Conservation (phyloP, 768 basidiomycete species). For the Leccinum disarticulatum region DNA sequence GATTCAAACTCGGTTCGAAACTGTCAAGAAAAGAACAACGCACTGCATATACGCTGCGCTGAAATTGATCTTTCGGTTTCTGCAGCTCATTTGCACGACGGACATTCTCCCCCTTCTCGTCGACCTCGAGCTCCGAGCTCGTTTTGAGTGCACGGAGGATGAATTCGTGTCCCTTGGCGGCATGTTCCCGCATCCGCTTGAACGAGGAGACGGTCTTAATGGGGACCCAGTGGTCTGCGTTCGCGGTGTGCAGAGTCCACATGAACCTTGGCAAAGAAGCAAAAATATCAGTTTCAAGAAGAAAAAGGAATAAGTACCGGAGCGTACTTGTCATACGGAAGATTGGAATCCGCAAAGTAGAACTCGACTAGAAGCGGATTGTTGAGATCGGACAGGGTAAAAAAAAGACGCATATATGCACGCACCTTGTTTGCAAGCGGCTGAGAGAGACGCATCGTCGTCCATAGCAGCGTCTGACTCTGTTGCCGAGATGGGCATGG, state of each 20-base stretch:
- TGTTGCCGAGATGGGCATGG: not conserved
- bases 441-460: constrained; percentile 44
- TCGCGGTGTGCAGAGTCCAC: constrained; percentile 86
- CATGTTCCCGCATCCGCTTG: constrained; percentile 88
- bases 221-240: constrained; percentile 86
- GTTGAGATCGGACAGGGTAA: not conserved
- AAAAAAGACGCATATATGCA: constrained; percentile 21
- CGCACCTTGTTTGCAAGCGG: constrained; percentile 58
- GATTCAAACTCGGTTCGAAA: not conserved
- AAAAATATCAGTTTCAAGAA: not conserved
- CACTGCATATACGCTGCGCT: constrained; percentile 87
- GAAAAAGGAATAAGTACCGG: not conserved
- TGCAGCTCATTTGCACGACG: constrained; percentile 73
- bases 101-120: constrained; percentile 69
- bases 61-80: constrained; percentile 75
- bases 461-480: constrained; percentile 18
- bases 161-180: constrained; percentile 61
- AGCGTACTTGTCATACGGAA: constrained; percentile 82
- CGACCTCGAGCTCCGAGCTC: constrained; percentile 65
- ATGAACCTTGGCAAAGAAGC: constrained; percentile 63
- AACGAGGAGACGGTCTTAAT: constrained; percentile 86
- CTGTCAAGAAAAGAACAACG: constrained; percentile 36
- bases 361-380: constrained; percentile 69
- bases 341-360: constrained; percentile 95
- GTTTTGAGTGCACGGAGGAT: constrained; percentile 63